phyloP scores from a whole-genome alignment of 164 flowering plant genomes.

The Piper betle region DNA sequence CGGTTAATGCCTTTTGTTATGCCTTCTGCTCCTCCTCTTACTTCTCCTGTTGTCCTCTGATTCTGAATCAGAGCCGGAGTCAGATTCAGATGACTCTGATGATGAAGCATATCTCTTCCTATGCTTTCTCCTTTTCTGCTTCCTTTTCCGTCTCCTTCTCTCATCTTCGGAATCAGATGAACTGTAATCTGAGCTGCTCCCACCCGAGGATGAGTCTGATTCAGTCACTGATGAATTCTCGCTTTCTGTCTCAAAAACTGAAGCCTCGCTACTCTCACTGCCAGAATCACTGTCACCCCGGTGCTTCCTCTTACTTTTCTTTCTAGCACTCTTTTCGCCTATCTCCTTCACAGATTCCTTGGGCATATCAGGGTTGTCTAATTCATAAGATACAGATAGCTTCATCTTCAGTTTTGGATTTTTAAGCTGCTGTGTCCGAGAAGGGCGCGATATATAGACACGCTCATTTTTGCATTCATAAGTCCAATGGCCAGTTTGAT shows the following conservation, averaged over 20 bases:
- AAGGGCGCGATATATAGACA: constrained; percentile 85
- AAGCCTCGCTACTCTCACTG: constrained; percentile 60
- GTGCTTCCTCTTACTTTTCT: constrained; percentile 80
- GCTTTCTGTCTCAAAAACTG: constrained; percentile 75
- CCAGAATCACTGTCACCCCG: constrained; percentile 43
- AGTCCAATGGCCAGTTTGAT: constrained; percentile 91
- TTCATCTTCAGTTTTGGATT: constrained; percentile 78
- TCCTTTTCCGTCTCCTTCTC: constrained; percentile 46
- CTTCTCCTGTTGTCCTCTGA: constrained; percentile 42
- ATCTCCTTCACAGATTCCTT: constrained; percentile 27
- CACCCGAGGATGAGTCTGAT: constrained; percentile 53
- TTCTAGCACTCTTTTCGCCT: constrained; percentile 19
- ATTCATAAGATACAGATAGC: constrained; percentile 32
- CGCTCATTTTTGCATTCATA: constrained; percentile 94
- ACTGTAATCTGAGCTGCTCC: constrained; percentile 55
- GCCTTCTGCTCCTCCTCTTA: constrained; percentile 49
- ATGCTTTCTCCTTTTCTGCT: constrained; percentile 32
- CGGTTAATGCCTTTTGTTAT: constrained; percentile 38
- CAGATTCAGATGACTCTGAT: constrained; percentile 61
- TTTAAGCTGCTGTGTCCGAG: constrained; percentile 82
- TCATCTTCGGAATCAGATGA: constrained; percentile 77
- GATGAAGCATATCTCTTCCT: constrained; percentile 48
- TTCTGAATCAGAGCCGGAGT: constrained; percentile 55
- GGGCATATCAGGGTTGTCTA: constrained; percentile 47
- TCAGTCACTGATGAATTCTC: constrained; percentile 55